Evolutionary conservation across 192 early-diverging fungal species (phyloP), one percentile per base, ranked within the genome.

Genomic region (Coemansia sp.): DNA sequence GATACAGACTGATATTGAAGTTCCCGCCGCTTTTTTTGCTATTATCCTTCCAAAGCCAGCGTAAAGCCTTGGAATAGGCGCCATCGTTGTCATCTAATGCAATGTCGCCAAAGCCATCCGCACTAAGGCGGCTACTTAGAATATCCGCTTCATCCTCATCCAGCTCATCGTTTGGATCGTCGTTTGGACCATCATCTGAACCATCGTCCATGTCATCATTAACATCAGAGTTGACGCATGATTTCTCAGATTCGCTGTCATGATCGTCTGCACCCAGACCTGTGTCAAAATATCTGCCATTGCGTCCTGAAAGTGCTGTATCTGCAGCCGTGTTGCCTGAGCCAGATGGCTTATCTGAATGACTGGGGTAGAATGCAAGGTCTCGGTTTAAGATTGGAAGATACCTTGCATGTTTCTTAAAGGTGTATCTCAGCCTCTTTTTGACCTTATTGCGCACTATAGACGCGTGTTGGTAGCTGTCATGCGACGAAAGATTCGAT

Each of bases 311-410:
- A 3, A 25, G 11, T 49, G 37, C 8, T 60, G 32, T 20, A 39
- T 7, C 13, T 48, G 56, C 49, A 7, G 63, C 19, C 46, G 39
- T 20, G 41, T 16, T 7, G 44, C 49, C 14, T 45, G 57, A 22
- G 20, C 7, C n/a, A 37, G 37, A 17, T 25, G 39, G 4, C 56
- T 44, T 59, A 12, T 64, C 53, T 25, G 42, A n/a, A 44, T 16
- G 13, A 13, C 14, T 22, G 11, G 38, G 51, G 38, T 38, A 46
- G 64, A 56, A 48, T 12, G 59, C 41, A 12, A 74, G 43, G 16
- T 70, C 71, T 10, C 65, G 67, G 45, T 70, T 67, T 49, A 79
- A 42, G 16, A 79, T 51, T n/a, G 76, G 76, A 22, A 62, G 60
- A n/a, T 44, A 68, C 17, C 12, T 19, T 32, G 44, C 62, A 14